These are phyloP conservation scores for Fragilaria radians DNA, from an alignment of 108 stramenopile species.

Conservation along the genomic window DNA sequence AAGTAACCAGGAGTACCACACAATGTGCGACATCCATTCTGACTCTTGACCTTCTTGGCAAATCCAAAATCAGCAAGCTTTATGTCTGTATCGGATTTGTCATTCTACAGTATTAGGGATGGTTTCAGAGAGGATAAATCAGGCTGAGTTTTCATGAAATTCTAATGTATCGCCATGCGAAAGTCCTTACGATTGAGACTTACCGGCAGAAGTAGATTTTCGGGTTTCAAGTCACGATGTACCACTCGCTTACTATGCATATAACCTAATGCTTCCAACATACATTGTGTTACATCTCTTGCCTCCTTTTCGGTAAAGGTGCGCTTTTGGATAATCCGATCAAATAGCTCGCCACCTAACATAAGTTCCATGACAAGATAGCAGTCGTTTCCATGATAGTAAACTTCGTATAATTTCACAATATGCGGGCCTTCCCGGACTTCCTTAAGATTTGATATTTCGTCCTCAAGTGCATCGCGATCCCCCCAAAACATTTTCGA, in stretches of 20 bases:
- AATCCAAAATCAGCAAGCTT: conserved; percentile 99
- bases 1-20: conserved; percentile 97
- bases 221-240: conserved; percentile 67
- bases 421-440: conserved; percentile 73
- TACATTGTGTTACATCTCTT: conserved; percentile 37
- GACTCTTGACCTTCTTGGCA: conserved; percentile 52
- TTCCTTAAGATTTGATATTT: conserved; percentile 46
- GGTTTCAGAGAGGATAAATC: too few relatives aligned
- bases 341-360: conserved; percentile 92
- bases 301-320: conserved; percentile 74
- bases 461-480: conserved; percentile 54
- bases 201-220: conserved; percentile 48
- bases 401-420: conserved; percentile 74
- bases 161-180: too few relatives aligned
- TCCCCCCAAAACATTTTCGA: conserved; percentile 61
- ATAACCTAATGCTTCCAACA: conserved; percentile 74
- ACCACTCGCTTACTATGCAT: conserved; percentile 74
- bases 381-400: conserved; percentile 49
- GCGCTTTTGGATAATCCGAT: conserved; percentile 80
- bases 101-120: not conserved
- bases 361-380: conserved; percentile 76
- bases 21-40: conserved; percentile 80
- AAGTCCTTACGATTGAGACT: too few relatives aligned
- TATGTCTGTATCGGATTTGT: conserved; percentile 23
- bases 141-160: too few relatives aligned